These are phyloP conservation scores for Syzygium oleosum DNA, from an alignment of 345 rosid species.

Conservation along the genomic window DNA sequence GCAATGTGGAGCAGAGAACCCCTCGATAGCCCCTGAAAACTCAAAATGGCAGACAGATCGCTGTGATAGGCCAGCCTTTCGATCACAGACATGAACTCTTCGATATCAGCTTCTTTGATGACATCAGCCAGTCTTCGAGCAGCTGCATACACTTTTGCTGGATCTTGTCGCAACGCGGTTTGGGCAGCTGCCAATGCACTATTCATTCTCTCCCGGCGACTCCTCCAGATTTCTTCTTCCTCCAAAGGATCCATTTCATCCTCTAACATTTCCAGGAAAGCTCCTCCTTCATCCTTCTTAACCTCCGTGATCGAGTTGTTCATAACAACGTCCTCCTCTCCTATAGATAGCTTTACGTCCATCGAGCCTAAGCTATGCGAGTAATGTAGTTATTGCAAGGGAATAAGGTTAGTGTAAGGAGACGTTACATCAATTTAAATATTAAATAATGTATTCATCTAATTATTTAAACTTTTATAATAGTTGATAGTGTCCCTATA, in stretches of 20 bases:
- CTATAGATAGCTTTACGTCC: not conserved
- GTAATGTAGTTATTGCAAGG: not conserved
- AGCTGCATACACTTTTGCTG: not conserved
- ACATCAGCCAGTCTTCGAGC: not conserved
- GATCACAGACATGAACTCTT: not conserved
- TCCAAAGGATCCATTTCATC: not conserved
- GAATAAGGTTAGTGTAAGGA: too few species aligned
- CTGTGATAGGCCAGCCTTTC: not conserved
- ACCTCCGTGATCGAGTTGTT: not conserved
- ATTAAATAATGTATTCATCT: not conserved
- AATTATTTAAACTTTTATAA: too few species aligned
- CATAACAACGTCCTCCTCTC: not conserved
- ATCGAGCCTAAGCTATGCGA: not conserved
- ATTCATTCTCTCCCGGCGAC: not conserved
- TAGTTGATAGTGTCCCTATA: rapidly evolving
- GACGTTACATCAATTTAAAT: too few species aligned
- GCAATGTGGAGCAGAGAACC: not conserved
- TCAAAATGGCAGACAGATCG: not conserved
- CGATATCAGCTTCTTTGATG: rapidly evolving
- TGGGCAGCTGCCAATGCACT: not conserved
- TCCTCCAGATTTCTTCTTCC: not conserved
- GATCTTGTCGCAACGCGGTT: not conserved
- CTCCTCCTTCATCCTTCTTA: not conserved
- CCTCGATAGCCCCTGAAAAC: not conserved
- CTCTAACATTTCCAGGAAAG: too few species aligned